Evolutionary conservation across 805 yeast genomes (phyloP), one percentile per base, ranked within the genome.

Genomic region (Cyberlindnera nakhonratchasimensis): DNA sequence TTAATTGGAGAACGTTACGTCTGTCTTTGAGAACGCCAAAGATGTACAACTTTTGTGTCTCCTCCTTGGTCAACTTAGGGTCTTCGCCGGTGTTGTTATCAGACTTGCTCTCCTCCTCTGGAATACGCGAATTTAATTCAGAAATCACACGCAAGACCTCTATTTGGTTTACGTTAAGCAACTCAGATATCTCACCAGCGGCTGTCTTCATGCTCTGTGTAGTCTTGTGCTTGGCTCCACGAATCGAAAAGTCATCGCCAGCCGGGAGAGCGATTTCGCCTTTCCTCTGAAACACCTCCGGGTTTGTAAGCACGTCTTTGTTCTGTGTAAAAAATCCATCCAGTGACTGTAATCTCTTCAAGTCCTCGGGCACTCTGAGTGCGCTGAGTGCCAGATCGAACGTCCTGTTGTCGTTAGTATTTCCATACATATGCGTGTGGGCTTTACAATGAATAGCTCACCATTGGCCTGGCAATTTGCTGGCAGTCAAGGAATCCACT

Each of bases 141-240:
- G 61, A 46, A 3, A 75, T 64, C 4, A 78, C 61, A 52, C 83
- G 67, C n/a, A 75, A 59, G 1, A 70, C 65, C 51, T 81, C 85
- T 7, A 60, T 46, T 14, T 55, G 53, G 49, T 72, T 72, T 5
- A 78, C 42, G 0, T 62, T 51, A 23, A 80, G 58, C 3, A 62
- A 17, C 2, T 62, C 49, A 3, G 77, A 55, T 24, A 80, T 53
- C 14, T 62, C 64, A 5, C 54, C 46, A 5, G 82, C 76, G 40
- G 64, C 66, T 13, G 64, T 55, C 30, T 66, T 62, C 34, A 65
- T 62, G 5, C 47, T 51, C 16, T 64, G 54, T 1, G 67, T 59
- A 18, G 70, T 58, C 24, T 63, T 55, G 50, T 67, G 70, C 10
- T 63, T 55, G 7, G 67, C 55, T 17, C 69, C 71, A 39, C 80